phyloP scores from a whole-genome alignment of 2,329 filamentous ascomycete genomes.

The Lasiodiplodia theobromae region DNA sequence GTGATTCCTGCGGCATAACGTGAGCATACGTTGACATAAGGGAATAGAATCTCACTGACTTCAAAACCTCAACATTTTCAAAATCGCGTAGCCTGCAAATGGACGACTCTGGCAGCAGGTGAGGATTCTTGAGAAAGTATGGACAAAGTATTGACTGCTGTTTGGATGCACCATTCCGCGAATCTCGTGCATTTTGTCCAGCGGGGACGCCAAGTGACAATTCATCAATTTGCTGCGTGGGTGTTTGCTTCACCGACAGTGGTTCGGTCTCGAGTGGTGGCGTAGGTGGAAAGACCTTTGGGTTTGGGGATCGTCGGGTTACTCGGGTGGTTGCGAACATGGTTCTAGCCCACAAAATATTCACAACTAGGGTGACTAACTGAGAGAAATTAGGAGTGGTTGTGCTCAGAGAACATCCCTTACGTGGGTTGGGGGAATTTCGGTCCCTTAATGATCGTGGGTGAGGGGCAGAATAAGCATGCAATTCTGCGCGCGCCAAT shows the following conservation, averaged over 20 bases:
- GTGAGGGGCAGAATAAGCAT: neutral
- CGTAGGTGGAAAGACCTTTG: neutral
- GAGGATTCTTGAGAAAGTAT: neutral
- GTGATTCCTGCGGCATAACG: neutral
- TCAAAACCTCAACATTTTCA: neutral
- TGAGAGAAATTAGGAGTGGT: neutral
- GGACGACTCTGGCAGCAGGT: neutral
- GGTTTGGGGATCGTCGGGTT: neutral
- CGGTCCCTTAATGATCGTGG: neutral
- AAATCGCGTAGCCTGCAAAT: neutral
- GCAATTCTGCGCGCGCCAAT: neutral
- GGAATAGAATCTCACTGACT: neutral
- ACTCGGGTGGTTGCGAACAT: neutral
- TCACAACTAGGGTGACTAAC: neutral
- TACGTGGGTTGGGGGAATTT: neutral
- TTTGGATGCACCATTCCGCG: neutral
- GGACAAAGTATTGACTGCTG: neutral
- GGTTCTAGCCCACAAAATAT: neutral
- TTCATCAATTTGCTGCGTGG: neutral
- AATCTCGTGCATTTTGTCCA: neutral
- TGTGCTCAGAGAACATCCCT: neutral
- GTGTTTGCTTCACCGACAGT: accelerated
- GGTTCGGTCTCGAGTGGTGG: neutral
- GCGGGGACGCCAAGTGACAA: neutral
- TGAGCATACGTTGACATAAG: neutral